phyloP scores from a whole-genome alignment of 805 yeast genomes.

The Soucietia sequanensis region DNA sequence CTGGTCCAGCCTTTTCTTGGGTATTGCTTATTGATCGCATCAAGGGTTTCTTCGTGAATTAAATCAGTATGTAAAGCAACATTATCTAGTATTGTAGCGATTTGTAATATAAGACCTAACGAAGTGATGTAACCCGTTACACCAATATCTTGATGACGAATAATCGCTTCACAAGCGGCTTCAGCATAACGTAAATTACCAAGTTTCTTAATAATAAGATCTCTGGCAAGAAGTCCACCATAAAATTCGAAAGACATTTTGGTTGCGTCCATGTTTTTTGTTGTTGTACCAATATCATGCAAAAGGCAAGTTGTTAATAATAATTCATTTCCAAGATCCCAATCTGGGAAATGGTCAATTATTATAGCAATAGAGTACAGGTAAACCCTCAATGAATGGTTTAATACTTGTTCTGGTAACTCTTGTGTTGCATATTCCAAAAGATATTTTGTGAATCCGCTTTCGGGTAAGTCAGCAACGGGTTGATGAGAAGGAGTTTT shows the following conservation, averaged over 20 bases:
- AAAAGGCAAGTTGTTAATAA: constrained; percentile 28
- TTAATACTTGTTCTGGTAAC: constrained; percentile 22
- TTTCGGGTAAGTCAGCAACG: constrained; percentile 17
- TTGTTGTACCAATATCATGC: constrained; percentile 36
- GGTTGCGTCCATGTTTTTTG: constrained; percentile 28
- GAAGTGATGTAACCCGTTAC: constrained; percentile 30
- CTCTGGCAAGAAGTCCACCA: constrained; percentile 29
- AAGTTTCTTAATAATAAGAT: constrained; percentile 18
- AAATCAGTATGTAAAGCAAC: constrained; percentile 26
- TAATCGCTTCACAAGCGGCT: constrained; percentile 34
- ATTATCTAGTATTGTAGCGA: constrained; percentile 32
- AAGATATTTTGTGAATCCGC: constrained; percentile 14
- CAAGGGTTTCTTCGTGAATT: constrained; percentile 26
- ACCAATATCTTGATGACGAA: constrained; percentile 35
- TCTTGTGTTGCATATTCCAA: constrained; percentile 19
- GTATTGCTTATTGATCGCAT: constrained; percentile 21
- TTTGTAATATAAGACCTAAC: constrained; percentile 30
- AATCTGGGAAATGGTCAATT: constrained; percentile 29
- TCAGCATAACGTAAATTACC: constrained; percentile 28
- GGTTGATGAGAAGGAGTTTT: constrained; percentile 22
- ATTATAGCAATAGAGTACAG: constrained; percentile 27
- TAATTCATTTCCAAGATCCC: constrained; percentile 29
- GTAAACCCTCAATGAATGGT: constrained; percentile 31
- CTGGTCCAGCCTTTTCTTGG: constrained; percentile 27
- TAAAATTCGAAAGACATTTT: constrained; percentile 34